Evolutionary conservation across 2,329 filamentous ascomycete species (phyloP).

Genomic region (Pseudogymnoascus sp.): DNA sequence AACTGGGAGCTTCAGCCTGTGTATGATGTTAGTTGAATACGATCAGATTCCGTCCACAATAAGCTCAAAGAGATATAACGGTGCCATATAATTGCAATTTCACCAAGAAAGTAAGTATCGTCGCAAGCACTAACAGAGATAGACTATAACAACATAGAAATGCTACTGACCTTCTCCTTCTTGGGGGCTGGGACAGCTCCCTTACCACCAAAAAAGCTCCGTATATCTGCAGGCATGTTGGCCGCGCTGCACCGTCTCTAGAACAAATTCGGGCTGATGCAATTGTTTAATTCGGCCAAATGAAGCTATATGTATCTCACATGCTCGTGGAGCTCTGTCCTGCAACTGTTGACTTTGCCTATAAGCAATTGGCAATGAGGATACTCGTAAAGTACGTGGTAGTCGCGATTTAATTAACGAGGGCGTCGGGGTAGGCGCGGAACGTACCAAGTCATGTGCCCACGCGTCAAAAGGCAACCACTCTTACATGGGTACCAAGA

Average conservation of each 20-base stretch:
- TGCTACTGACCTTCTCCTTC: constrained; percentile 24
- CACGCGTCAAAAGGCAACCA: constrained; percentile 2
- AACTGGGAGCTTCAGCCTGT: neutral
- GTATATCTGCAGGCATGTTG: constrained; percentile 76
- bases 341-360: neutral
- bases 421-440: neutral
- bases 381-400: neutral
- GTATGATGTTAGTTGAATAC: constrained; percentile 8
- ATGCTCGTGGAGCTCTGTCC: neutral
- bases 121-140: neutral
- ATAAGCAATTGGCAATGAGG: neutral
- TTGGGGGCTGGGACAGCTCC: constrained; percentile 45
- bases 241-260: neutral
- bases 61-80: neutral
- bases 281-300: neutral
- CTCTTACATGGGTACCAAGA: neutral
- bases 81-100: neutral
- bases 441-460: constrained; percentile 7
- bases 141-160: neutral
- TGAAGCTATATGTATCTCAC: neutral
- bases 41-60: neutral
- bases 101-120: neutral
- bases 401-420: constrained; percentile 6
- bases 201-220: constrained; percentile 81
- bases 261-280: neutral